Evolutionary conservation across 1,139 yeast species (phyloP).

Genomic region (Candida freyschussii): DNA sequence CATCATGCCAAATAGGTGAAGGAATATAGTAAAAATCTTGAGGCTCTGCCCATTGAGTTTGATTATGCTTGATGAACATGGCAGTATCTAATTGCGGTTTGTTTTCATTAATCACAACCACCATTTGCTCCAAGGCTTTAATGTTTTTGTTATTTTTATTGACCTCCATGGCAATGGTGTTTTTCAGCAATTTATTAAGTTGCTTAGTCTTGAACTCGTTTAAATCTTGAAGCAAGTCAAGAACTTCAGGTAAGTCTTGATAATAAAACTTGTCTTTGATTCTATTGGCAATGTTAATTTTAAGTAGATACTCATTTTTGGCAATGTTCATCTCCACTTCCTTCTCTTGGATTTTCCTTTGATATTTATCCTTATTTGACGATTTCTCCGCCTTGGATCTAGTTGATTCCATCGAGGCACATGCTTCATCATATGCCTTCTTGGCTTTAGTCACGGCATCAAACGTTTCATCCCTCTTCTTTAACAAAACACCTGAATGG

Average conservation of each 20-base stretch:
- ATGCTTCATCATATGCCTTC: constrained; percentile 69
- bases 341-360: constrained; percentile 54
- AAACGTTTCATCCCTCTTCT: constrained; percentile 56
- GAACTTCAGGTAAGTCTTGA: constrained; percentile 88
- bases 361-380: constrained; percentile 50
- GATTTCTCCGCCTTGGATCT: constrained; percentile 64
- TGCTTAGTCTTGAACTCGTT: constrained; percentile 75
- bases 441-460: constrained; percentile 70
- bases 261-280: constrained; percentile 88
- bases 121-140: constrained; percentile 49
- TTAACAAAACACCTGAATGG: constrained; percentile 48
- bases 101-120: constrained; percentile 62
- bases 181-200: constrained; percentile 63
- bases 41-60: constrained; percentile 72
- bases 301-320: constrained; percentile 77
- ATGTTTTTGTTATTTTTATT: constrained; percentile 49
- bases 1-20: constrained; percentile 95
- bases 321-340: constrained; percentile 80
- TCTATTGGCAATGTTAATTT: constrained; percentile 80
- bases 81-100: constrained; percentile 72
- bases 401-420: constrained; percentile 75
- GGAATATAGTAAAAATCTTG: constrained; percentile 81
- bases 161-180: constrained; percentile 62
- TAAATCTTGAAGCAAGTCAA: constrained; percentile 81
- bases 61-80: constrained; percentile 90